Base-by-base conservation (phyloP, 2,329 filamentous ascomycete species). In the Aureobasidium leucospermi region DNA sequence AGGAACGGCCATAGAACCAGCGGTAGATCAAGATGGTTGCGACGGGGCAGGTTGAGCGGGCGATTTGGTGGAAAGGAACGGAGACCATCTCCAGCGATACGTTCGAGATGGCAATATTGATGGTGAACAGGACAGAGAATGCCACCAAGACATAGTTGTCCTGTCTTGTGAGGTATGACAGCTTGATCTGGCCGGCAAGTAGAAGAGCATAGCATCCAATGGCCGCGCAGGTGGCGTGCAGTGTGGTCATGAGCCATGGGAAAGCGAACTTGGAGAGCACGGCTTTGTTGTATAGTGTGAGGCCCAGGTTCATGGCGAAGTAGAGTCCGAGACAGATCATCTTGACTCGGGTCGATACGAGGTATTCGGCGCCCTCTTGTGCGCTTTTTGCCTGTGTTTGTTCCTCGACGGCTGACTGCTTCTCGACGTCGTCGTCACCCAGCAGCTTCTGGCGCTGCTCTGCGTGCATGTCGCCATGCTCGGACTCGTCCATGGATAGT, bases 41-140 rank as follows among this genome's bases (percentile, higher is more conserved):
- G 65, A 85, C 77, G 31, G 84, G 83, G 61, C 78, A 81, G 19
- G 82, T 81, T 62, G 83, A 84, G 63, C 83, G 79, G 70, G 85
- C 79, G 60, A 84, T 82, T 69, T 86, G 83, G 70, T 85, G 84
- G 70, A 86, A 86, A 2, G 84, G 81, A n/a, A 86, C 81, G 0
- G 83, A 85, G 39, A 84, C 82, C 77, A 83, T 68, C 66, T 69
- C 77, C 74, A 85, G 75, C n/a, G 82, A 85, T 28, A 84, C 75
- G 70, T 85, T 85, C n/a, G 81, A 84, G 47, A 84, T 79, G 60
- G 83, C 83, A 64, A 85, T 85, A 70, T 85, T 85, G 68, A 82
- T 75, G 15, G 83, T 85, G 70, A 84, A 85, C 7, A 85, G 76
- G 42, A 79, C 74, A 38, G 83, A 85, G 69, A 85, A 85, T 48